Base-by-base conservation (phyloP, 352 stramenopile species). In the Pythium myriotylum region DNA sequence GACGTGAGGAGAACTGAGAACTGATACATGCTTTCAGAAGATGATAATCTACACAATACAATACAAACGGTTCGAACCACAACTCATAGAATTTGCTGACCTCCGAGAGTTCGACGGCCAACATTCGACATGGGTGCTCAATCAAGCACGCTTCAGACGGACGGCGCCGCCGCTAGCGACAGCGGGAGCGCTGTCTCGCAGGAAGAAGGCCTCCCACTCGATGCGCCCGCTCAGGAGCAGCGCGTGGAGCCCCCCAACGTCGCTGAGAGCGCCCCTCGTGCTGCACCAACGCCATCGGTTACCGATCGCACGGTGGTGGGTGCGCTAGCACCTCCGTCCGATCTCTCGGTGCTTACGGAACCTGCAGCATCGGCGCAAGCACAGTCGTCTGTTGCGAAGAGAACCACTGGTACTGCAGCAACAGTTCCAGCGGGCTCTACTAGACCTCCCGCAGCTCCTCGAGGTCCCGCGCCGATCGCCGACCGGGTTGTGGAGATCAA, bases 401-500 rank as follows among this genome's bases (percentile, higher is more conserved):
- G 13, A 6, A 43, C 24, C 41, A 2, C 47, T 22, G 47, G 40
- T 43, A 14, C 37, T 43, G 37, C 17, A 2, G 4, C 48, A 4
- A 5, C 22, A 54, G 4, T 24, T 8, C 17, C 53, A 27, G 9
- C 26, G 19, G 43, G 26, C 0, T 3, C 33, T 5, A 32, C 45
- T 10, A 50, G 49, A 2, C 59, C 59, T 17, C 59, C 59, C 22
- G 26, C 49, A 4, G 59, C 59, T 20, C 51, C 59, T 4, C 24
- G 16, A 17, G 45, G 52, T 9, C 20, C 41, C 3, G 19, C 46
- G 13, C 14, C 26, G 14, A 33, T 61, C 0, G 74, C 71, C 54
- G 68, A 78, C 33, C 24, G 70, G 3, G 54, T 74, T 17, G 46
- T 63, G 6, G 26, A 29, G 19, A 65, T 62, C 27, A 37, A 66